Conservation (phyloP, 192 early-diverging fungal genomes). For the Umbelopsis sp. region DNA sequence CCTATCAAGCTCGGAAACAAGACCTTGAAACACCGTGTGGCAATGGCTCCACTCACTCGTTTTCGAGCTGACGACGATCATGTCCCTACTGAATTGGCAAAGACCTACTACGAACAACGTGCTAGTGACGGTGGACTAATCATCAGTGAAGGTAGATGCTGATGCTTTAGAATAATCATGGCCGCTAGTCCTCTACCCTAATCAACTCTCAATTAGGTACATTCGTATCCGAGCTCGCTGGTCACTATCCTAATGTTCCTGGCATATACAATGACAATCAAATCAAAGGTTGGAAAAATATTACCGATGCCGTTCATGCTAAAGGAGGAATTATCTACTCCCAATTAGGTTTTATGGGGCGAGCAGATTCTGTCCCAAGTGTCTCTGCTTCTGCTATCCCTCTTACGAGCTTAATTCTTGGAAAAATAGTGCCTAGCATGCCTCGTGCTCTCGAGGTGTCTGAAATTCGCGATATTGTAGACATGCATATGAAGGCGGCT, state of each 20-base stretch:
- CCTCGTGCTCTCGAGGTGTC: conserved; percentile 65
- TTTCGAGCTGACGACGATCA: conserved; percentile 15
- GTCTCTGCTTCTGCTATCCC: conserved; percentile 31
- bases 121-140: conserved; percentile 21
- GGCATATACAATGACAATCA: conserved; percentile 44
- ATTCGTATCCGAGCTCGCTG: conserved; percentile 9
- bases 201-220: conserved; percentile 9
- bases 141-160: conserved; percentile 14
- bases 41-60: conserved; percentile 24
- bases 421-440: conserved; percentile 20
- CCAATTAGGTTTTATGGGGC: conserved; percentile 53
- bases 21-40: conserved; percentile 22
- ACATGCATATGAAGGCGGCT: conserved; percentile 66
- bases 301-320: conserved; percentile 57
- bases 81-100: conserved; percentile 16
- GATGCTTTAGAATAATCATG: no score
- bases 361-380: conserved; percentile 10
- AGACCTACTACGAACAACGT: conserved; percentile 29
- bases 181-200: not conserved
- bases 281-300: conserved; percentile 50
- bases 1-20: conserved; percentile 26
- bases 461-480: conserved; percentile 66
- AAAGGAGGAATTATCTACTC: conserved; percentile 56
- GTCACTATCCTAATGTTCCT: conserved; percentile 30
- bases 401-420: conserved; percentile 4